Conservation (phyloP, 2,329 filamentous ascomycete genomes). For the Pestalotiopsis sp. region DNA sequence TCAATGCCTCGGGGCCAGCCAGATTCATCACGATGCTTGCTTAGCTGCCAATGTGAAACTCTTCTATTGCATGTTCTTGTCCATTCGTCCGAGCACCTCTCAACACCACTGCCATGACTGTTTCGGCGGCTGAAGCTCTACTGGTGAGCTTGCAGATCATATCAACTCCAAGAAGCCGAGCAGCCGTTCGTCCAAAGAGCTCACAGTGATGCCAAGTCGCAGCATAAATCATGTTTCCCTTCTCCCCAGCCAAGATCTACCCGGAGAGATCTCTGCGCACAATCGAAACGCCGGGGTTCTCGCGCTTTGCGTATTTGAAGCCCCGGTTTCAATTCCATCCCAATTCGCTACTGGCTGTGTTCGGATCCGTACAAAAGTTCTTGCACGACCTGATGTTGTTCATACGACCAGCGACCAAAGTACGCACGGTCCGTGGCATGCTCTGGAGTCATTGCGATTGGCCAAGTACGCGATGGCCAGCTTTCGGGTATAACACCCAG, state of each 20-base stretch:
- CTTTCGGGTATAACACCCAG: background rate
- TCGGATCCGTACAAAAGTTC: background rate
- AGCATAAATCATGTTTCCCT: background rate
- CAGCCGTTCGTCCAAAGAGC: background rate
- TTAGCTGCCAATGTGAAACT: background rate
- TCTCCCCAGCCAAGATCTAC: background rate
- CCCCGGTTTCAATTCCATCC: background rate
- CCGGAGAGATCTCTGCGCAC: background rate
- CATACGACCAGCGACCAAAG: background rate
- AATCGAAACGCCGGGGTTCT: slow-evolving; percentile 3
- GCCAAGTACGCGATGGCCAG: background rate
- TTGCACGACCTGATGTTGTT: background rate
- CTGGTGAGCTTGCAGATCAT: background rate
- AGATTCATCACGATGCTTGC: background rate
- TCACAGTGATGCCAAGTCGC: background rate
- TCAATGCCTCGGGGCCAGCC: background rate
- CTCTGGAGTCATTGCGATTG: slow-evolving; percentile 5
- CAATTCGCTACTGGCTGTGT: background rate
- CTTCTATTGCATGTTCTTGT: background rate
- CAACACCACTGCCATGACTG: background rate
- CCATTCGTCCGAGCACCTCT: background rate
- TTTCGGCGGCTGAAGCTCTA: background rate
- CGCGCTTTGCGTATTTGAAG: background rate
- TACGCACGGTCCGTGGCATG: background rate
- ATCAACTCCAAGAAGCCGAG: background rate